Percentiles rank a stretch among this genome's conserved stretches.
These are phyloP conservation scores for Raphanus sativus DNA, from an alignment of 345 rosid species.

Conservation along the genomic window DNA sequence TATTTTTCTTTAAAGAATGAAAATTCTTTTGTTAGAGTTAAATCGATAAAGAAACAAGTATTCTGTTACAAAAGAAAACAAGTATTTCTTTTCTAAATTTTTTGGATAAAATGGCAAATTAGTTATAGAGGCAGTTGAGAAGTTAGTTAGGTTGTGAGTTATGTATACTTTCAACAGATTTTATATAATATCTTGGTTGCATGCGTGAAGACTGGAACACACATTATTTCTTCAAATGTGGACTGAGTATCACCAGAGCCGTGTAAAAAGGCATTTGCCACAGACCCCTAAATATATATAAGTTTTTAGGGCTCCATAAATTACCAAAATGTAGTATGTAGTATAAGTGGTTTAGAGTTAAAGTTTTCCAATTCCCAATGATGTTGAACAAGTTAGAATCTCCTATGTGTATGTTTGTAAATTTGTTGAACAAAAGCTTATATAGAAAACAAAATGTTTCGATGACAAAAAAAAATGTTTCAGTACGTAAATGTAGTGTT, in stretches of 20 bases:
- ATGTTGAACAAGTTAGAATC: no score
- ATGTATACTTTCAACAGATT: neutral
- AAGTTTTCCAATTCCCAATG: no score
- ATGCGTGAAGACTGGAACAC: constrained; percentile 3
- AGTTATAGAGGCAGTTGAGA: neutral
- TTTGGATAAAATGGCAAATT: neutral
- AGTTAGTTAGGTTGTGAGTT: neutral
- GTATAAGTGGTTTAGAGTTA: no score
- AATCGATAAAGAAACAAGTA: neutral
- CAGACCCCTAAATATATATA: no score
- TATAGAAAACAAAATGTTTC: no score
- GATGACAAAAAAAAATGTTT: no score
- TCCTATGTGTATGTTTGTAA: no score
- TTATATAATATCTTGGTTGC: neutral
- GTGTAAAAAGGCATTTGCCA: no score
- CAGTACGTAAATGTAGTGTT: no score
- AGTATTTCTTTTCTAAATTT: neutral
- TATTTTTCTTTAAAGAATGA: neutral
- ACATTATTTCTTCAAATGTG: neutral
- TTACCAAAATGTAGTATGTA: no score
- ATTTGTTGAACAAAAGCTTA: no score
- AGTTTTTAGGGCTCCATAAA: no score
- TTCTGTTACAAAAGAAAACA: neutral
- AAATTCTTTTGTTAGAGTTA: neutral
- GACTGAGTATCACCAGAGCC: neutral